These are phyloP conservation scores for Emmonsia crescens DNA, from an alignment of 2,329 filamentous ascomycete species.

Conservation along the genomic window DNA sequence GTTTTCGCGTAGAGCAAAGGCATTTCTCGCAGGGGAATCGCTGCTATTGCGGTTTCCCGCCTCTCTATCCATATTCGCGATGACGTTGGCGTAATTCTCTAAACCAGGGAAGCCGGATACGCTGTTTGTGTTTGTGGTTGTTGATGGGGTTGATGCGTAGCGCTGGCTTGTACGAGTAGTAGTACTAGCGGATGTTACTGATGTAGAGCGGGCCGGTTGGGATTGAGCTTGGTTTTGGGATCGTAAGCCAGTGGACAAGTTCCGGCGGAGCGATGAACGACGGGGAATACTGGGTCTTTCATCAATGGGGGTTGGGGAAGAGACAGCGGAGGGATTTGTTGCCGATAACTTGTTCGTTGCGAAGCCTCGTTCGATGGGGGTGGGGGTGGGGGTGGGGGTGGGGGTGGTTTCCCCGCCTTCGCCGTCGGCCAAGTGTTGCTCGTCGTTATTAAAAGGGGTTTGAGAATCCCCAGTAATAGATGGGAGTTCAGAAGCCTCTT, in stretches of 20 bases:
- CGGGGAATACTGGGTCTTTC: not conserved
- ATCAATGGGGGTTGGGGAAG: not conserved
- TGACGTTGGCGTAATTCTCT: not conserved
- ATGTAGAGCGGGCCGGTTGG: not conserved
- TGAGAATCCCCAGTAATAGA: not conserved
- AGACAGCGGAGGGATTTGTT: not conserved
- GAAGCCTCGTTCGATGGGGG: not conserved
- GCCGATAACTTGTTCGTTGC: not conserved
- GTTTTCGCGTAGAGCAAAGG: not conserved
- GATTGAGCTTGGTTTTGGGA: not conserved
- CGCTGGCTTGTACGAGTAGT: not conserved
- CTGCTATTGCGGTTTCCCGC: not conserved
- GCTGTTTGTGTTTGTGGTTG: not conserved
- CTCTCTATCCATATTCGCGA: not conserved
- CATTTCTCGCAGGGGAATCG: not conserved
- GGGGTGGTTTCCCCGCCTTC: not conserved
- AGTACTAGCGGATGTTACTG: not conserved
- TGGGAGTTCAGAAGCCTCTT: not conserved
- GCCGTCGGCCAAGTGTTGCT: not conserved
- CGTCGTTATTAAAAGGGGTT: not conserved
- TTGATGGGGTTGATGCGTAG: not conserved
- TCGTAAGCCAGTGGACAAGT: not conserved
- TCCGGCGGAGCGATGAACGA: constrained; percentile 1
- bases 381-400: not conserved
- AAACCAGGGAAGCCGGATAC: not conserved